Conservation (phyloP, 140 eudicot genomes). For the Bidens hawaiensis region DNA sequence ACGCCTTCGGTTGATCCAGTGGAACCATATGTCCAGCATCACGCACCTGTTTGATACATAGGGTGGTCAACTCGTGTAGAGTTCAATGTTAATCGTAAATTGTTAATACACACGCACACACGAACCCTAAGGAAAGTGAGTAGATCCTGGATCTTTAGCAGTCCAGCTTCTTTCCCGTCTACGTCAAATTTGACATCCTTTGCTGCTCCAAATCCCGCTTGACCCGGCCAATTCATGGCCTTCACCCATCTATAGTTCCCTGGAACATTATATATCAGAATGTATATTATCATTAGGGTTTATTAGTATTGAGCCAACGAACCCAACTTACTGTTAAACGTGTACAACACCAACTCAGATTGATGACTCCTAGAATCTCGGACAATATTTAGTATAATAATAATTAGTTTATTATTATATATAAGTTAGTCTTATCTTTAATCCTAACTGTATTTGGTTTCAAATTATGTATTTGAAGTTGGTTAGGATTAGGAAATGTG, state of each 20-base stretch:
- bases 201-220: conserved; percentile 38
- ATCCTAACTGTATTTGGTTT: no score
- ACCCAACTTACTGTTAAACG: no score
- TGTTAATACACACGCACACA: background rate
- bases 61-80: background rate
- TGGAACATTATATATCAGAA: no score
- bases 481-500: no score
- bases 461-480: no score
- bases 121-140: conserved; percentile 62
- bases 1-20: conserved; percentile 76
- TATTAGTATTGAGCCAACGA: no score
- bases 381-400: no score
- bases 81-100: background rate
- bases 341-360: no score
- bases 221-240: conserved; percentile 74
- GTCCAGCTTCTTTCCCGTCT: conserved; percentile 50
- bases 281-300: no score
- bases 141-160: conserved; percentile 48
- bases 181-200: conserved; percentile 29
- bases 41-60: conserved; percentile 34
- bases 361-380: no score
- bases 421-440: no score
- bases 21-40: conserved; percentile 89
- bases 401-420: no score
- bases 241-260: conserved; percentile 77